Conservation (phyloP, 208 protist genomes). For the Crithidia acanthocephali region DNA sequence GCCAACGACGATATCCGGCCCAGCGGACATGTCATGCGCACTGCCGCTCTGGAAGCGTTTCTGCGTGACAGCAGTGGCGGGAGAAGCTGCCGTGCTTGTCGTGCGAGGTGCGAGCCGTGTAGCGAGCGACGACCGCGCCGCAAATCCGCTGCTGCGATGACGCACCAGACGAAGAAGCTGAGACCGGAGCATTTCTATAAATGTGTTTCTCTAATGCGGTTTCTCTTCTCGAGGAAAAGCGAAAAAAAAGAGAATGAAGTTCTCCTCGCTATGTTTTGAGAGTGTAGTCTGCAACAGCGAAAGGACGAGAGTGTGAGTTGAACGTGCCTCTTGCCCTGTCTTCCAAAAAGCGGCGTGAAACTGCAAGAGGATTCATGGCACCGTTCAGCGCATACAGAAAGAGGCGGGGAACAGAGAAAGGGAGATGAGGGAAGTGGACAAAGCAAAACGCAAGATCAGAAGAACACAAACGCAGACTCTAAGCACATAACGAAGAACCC, state of each 20-base stretch:
- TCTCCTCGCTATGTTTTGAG: not conserved
- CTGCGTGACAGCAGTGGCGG: not conserved
- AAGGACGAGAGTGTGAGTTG: no score
- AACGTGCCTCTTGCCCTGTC: no score
- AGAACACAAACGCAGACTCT: no score
- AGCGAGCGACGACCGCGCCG: not conserved
- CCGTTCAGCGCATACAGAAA: no score
- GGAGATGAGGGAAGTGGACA: no score
- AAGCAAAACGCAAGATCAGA: no score
- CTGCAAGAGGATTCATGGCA: no score
- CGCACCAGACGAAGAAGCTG: not conserved
- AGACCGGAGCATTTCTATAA: constrained; percentile 5
- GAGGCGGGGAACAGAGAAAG: no score
- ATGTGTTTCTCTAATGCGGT: not conserved
- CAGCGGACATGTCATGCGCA: not conserved
- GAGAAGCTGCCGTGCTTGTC: no score
- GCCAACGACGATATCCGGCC: not conserved
- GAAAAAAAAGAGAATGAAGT: not conserved
- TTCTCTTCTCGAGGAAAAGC: not conserved
- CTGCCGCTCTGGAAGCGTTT: constrained; percentile 21
- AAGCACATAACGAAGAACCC: no score
- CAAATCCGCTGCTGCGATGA: not conserved
- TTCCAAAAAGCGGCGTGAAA: no score
- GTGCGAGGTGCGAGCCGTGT: not conserved
- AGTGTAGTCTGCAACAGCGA: no score